phyloP scores from a whole-genome alignment of 2,329 filamentous ascomycete species.

The Nannizziopsis barbatae region DNA sequence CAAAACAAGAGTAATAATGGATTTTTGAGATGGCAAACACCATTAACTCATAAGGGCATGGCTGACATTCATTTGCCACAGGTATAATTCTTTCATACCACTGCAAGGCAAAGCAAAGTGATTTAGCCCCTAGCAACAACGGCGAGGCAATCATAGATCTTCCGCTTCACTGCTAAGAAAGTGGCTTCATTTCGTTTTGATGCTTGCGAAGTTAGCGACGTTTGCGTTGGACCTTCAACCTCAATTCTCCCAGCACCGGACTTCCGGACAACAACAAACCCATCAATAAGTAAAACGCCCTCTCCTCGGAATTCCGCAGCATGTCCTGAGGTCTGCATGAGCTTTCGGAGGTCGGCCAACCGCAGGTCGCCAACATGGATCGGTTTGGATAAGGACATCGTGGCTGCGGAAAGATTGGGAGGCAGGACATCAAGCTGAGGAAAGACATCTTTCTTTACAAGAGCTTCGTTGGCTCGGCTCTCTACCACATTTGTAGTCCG shows the following conservation, averaged over 20 bases:
- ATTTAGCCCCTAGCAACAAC: conserved; percentile 64
- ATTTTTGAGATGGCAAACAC: conserved; percentile 6
- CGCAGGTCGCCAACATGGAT: conserved; percentile 90
- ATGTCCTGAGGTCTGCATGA: conserved; percentile 73
- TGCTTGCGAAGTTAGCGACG: conserved; percentile 33
- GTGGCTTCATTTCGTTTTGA: conserved; percentile 48
- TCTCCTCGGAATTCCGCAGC: conserved; percentile 87
- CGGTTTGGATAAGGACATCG: conserved; percentile 67
- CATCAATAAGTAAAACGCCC: conserved; percentile 81
- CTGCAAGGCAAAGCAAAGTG: neutral
- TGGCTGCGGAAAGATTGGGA: conserved; percentile 55
- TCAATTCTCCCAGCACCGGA: conserved; percentile 77
- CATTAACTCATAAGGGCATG: conserved; percentile 8
- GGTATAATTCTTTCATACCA: neutral
- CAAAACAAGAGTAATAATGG: conserved; percentile 9
- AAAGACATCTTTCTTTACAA: conserved; percentile 25
- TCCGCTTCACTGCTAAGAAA: conserved; percentile 77
- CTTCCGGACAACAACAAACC: conserved; percentile 78
- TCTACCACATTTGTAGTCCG: conserved; percentile 19
- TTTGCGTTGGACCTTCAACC: conserved; percentile 63
- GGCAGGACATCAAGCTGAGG: conserved; percentile 52
- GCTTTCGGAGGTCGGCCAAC: conserved; percentile 72
- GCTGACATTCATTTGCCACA: conserved; percentile 2
- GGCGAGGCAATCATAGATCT: conserved; percentile 87
- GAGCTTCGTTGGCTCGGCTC: conserved; percentile 16